Evolutionary conservation across 1,284 basidiomycete species (phyloP).

Genomic region (Singerocomus rubriflavus): DNA sequence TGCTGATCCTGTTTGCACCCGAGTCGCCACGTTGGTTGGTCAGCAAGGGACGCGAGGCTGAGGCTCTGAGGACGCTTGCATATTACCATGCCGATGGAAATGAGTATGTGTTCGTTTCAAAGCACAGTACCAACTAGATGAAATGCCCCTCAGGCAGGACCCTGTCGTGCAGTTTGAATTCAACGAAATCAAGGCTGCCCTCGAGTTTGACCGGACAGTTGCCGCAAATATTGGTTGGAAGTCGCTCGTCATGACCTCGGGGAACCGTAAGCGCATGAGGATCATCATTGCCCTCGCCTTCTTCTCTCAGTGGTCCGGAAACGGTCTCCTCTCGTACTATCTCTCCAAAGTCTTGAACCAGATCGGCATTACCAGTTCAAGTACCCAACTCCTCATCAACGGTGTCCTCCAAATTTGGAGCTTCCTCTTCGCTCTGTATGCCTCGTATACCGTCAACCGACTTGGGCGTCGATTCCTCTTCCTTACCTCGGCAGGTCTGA

Average conservation of each 20-base stretch:
- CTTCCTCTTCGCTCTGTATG: slow-evolving; percentile 56
- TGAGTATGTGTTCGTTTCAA: slow-evolving; percentile 39
- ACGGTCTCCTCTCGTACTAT: slow-evolving; percentile 76
- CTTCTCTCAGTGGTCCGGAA: slow-evolving; percentile 76
- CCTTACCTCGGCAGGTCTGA: slow-evolving; percentile 59
- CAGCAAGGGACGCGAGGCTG: slow-evolving; percentile 58
- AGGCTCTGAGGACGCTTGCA: slow-evolving; percentile 63
- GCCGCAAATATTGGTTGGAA: slow-evolving; percentile 60
- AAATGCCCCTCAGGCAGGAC: slow-evolving; percentile 62
- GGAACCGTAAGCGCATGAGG: slow-evolving; percentile 68
- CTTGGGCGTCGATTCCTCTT: slow-evolving; percentile 63
- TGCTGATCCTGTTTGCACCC: slow-evolving; percentile 58
- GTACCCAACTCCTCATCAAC: slow-evolving; percentile 67
- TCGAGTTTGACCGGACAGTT: slow-evolving; percentile 59
- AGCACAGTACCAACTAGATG: slow-evolving; percentile 19
- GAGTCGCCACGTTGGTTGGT: slow-evolving; percentile 74
- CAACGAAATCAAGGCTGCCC: slow-evolving; percentile 75
- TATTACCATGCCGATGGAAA: slow-evolving; percentile 78
- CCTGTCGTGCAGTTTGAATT: slow-evolving; percentile 74
- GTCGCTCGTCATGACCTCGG: slow-evolving; percentile 53
- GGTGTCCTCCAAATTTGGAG: slow-evolving; percentile 77
- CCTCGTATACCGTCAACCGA: slow-evolving; percentile 56
- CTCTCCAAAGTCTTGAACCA: slow-evolving; percentile 67
- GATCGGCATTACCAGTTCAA: slow-evolving; percentile 63
- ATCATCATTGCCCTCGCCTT: slow-evolving; percentile 70